Conservation (phyloP, 2,329 filamentous ascomycete species). For the Pezicula radicicola region DNA sequence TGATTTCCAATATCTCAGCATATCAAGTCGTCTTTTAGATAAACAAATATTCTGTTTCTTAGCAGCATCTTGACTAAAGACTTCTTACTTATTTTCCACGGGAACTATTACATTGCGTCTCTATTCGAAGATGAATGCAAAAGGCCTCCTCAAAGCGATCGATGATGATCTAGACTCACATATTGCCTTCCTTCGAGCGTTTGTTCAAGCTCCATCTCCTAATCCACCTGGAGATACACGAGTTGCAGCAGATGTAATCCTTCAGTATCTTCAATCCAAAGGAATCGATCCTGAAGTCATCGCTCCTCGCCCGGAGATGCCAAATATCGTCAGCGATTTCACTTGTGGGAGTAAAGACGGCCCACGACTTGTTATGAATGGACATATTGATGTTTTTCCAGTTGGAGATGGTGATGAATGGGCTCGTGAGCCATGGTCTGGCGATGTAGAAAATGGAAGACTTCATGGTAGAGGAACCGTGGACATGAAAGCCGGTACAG, state of each 20-base stretch:
- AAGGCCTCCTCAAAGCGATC: slow-evolving; percentile 22
- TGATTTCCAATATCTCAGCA: background rate
- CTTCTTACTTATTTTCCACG: background rate
- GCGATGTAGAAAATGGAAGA: slow-evolving; percentile 28
- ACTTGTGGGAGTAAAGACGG: slow-evolving; percentile 12
- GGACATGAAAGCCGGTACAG: slow-evolving; percentile 42
- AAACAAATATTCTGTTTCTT: background rate
- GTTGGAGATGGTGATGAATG: slow-evolving; percentile 31
- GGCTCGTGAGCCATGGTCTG: slow-evolving; percentile 34
- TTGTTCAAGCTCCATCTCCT: slow-evolving; percentile 32
- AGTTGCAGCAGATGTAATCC: slow-evolving; percentile 30
- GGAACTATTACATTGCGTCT: background rate
- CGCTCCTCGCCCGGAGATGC: slow-evolving; percentile 26
- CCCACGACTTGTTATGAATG: slow-evolving; percentile 35
- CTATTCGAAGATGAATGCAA: background rate
- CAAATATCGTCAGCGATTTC: slow-evolving; percentile 33
- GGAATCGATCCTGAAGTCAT: slow-evolving; percentile 24
- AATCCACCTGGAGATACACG: slow-evolving; percentile 36
- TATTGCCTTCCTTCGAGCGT: slow-evolving; percentile 28
- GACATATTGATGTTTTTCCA: slow-evolving; percentile 40
- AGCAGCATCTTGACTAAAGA: too few species aligned
- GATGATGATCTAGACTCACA: slow-evolving; percentile 23
- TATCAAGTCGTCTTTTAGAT: background rate
- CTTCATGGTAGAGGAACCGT: slow-evolving; percentile 36
- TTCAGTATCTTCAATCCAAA: slow-evolving; percentile 23